These are phyloP conservation scores for Hyphopichia khmerensis DNA, from an alignment of 1,139 yeast genomes.

Conservation along the genomic window DNA sequence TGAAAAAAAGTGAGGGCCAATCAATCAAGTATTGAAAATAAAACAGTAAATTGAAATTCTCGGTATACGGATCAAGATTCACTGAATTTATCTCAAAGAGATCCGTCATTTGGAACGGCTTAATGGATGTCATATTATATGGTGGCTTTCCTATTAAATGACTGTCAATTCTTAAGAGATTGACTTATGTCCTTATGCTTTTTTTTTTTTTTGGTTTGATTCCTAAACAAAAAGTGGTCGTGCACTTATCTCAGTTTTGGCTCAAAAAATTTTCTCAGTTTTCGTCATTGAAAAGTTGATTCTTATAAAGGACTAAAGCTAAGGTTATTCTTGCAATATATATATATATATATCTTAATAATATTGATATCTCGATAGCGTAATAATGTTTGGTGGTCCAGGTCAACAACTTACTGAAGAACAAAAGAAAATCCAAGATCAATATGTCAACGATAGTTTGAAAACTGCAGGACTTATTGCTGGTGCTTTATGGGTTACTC, in stretches of 20 bases:
- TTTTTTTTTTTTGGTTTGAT: too few species aligned
- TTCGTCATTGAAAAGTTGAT: not conserved
- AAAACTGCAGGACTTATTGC: constrained; percentile 69
- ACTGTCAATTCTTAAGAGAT: too few species aligned
- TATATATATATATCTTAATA: too few species aligned
- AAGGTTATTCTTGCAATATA: too few species aligned
- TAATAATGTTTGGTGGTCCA: constrained; percentile 76
- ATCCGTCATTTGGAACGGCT: constrained; percentile 86
- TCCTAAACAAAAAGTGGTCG: not conserved
- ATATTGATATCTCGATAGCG: too few species aligned
- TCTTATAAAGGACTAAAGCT: too few species aligned
- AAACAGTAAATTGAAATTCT: constrained; percentile 81
- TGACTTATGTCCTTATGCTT: too few species aligned
- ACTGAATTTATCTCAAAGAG: constrained; percentile 69
- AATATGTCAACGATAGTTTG: constrained; percentile 65
- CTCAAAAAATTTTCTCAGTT: not conserved
- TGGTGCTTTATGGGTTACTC: constrained; percentile 76
- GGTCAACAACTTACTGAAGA: constrained; percentile 74
- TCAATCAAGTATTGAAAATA: constrained; percentile 77
- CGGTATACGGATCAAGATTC: constrained; percentile 86
- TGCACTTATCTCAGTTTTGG: not conserved
- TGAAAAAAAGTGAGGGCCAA: constrained; percentile 92
- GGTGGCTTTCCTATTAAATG: too few species aligned
- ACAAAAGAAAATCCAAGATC: constrained; percentile 72
- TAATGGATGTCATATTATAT: constrained; percentile 75